Evolutionary conservation across 2,329 filamentous ascomycete species (phyloP).

Genomic region (Aspergillus aculeatus): DNA sequence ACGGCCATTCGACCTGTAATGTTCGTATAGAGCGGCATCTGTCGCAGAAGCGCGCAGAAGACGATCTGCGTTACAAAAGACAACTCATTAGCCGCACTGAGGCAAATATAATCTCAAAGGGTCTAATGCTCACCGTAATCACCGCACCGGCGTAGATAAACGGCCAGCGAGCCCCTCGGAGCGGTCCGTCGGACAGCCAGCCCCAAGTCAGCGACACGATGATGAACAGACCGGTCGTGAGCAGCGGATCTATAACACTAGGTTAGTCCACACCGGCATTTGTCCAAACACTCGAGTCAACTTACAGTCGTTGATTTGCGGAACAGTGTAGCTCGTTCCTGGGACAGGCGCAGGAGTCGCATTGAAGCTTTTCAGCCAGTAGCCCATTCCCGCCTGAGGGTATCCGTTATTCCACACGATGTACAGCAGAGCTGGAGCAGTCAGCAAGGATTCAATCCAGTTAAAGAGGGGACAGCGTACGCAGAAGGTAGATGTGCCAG

Average conservation of each 20-base stretch:
- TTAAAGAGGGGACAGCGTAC: slow-evolving; percentile 18
- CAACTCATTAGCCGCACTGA: too few species aligned
- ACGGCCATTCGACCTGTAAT: slow-evolving; percentile 38
- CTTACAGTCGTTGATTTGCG: slow-evolving; percentile 39
- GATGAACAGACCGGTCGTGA: slow-evolving; percentile 38
- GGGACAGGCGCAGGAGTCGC: slow-evolving; percentile 36
- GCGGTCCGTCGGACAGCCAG: slow-evolving; percentile 39
- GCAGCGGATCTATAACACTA: slow-evolving; percentile 26
- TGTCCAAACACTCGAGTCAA: not conserved
- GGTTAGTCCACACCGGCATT: not conserved
- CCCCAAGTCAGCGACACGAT: slow-evolving; percentile 37
- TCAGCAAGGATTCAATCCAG: not conserved
- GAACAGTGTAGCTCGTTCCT: slow-evolving; percentile 31
- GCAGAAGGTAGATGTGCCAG: slow-evolving; percentile 44
- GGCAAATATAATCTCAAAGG: not conserved
- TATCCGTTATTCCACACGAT: slow-evolving; percentile 42
- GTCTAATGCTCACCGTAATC: slow-evolving; percentile 27
- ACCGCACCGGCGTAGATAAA: slow-evolving; percentile 41
- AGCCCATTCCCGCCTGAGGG: slow-evolving; percentile 40
- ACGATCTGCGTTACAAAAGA: slow-evolving; percentile 23
- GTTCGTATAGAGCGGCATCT: slow-evolving; percentile 40
- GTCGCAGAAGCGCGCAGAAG: slow-evolving; percentile 32
- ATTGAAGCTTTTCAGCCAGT: slow-evolving; percentile 46
- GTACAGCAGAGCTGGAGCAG: slow-evolving; percentile 30
- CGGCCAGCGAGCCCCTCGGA: slow-evolving; percentile 36